Percentiles rank a stretch among this genome's conserved stretches.
These are phyloP conservation scores for Nakaseomyces uthaithaninus DNA, from an alignment of 1,139 yeast species.

Conservation along the genomic window DNA sequence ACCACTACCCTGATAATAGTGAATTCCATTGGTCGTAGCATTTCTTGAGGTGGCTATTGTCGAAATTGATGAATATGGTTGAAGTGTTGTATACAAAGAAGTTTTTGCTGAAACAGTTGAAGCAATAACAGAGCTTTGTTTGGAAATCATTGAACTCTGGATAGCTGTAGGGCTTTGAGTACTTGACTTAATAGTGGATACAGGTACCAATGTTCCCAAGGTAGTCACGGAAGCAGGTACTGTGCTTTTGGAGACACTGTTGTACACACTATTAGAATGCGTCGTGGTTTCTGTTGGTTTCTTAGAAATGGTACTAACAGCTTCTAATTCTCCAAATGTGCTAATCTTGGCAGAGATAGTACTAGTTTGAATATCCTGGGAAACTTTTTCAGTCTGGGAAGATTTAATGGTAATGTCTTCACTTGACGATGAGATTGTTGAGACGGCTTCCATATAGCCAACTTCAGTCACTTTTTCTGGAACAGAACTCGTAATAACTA, in stretches of 20 bases:
- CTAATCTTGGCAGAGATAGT: not conserved
- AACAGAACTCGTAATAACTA: not conserved
- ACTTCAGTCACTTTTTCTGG: not conserved
- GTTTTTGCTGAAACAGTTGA: conserved; percentile 5
- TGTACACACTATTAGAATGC: not conserved
- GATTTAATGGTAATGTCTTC: not conserved
- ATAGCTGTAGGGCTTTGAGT: conserved; percentile 6
- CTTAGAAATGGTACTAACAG: conserved; percentile 5
- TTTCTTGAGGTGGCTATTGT: conserved; percentile 8
- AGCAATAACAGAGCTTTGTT: not conserved
- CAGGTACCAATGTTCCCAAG: conserved; percentile 4
- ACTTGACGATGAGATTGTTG: not conserved
- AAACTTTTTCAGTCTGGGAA: not conserved
- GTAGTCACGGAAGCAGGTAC: conserved; percentile 1
- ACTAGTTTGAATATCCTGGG: conserved; percentile 1
- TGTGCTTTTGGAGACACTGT: not conserved
- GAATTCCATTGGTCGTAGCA: conserved; percentile 3
- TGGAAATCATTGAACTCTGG: not conserved
- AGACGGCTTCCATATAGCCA: conserved; percentile 1
- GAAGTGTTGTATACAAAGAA: conserved; percentile 5
- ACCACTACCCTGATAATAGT: conserved; percentile 11
- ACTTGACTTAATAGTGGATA: conserved; percentile 5
- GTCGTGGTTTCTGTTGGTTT: conserved; percentile 6
- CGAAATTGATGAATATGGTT: conserved; percentile 11
- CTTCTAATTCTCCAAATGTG: not conserved